Evolutionary conservation across 805 yeast genomes (phyloP).

Genomic region (Komagataella kurtzmanii): DNA sequence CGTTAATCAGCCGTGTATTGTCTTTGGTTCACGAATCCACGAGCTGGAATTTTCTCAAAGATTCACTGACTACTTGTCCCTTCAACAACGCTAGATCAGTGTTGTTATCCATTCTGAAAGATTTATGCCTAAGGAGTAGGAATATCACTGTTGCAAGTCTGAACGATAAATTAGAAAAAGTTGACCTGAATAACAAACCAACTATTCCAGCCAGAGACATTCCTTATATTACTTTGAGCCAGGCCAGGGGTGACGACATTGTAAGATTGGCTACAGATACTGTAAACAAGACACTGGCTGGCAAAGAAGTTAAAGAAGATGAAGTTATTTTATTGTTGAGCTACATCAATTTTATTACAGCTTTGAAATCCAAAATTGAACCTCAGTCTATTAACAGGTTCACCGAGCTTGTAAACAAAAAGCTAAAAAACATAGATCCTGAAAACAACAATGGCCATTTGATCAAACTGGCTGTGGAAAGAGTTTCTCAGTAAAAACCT

Average conservation of each 20-base stretch:
- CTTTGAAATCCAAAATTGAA: neutral
- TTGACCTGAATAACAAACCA: neutral
- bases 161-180: neutral
- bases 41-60: constrained; percentile 46
- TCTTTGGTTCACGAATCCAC: constrained; percentile 41
- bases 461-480: neutral
- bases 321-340: neutral
- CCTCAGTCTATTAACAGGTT: neutral
- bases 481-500: neutral
- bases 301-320: neutral
- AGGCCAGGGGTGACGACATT: neutral
- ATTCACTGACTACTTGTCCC: constrained; percentile 56
- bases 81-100: constrained; percentile 45
- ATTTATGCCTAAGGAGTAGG: constrained; percentile 18
- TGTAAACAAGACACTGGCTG: neutral
- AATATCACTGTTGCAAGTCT: neutral
- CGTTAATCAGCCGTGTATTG: constrained; percentile 52
- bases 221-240: neutral
- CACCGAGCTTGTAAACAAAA: neutral
- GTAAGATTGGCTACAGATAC: neutral
- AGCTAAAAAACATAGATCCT: neutral
- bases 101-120: constrained; percentile 56
- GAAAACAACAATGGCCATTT: neutral
- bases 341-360: neutral
- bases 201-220: neutral